Evolutionary conservation across 2,329 filamentous ascomycete species (phyloP).

Genomic region (Triangularia setosa): DNA sequence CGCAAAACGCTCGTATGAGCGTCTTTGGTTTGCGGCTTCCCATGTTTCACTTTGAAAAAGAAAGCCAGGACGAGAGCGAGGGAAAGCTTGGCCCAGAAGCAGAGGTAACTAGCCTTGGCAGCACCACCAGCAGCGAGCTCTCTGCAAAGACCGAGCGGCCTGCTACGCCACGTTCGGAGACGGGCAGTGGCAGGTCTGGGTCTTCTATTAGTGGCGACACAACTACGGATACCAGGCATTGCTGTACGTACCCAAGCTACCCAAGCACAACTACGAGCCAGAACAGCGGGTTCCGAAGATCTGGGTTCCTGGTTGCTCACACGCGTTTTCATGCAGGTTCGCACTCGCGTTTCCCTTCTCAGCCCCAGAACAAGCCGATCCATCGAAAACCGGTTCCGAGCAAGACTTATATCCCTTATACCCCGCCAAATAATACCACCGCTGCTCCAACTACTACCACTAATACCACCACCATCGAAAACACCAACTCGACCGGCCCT

Average conservation of each 20-base stretch:
- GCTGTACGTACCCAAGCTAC: neutral
- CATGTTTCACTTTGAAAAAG: slow-evolving; percentile 28
- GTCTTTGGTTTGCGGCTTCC: slow-evolving; percentile 36
- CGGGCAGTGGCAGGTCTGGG: neutral
- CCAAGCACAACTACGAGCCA: neutral
- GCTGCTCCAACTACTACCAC: neutral
- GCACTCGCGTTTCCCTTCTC: neutral
- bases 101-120: neutral
- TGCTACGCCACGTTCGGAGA: neutral
- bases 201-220: neutral
- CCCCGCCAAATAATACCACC: neutral
- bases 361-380: slow-evolving; percentile 11
- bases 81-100: too few species aligned
- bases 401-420: slow-evolving; percentile 4
- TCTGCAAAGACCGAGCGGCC: neutral
- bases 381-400: slow-evolving; percentile 16
- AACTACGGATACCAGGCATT: neutral
- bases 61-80: neutral
- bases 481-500: neutral
- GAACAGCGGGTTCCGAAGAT: neutral
- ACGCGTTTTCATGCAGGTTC: neutral
- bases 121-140: neutral
- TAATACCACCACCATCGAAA: slow-evolving; percentile 2
- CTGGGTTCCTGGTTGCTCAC: neutral
- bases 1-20: slow-evolving; percentile 30